These are phyloP conservation scores for Zelonia costaricensis DNA, from an alignment of 208 protist genomes.

Conservation along the genomic window DNA sequence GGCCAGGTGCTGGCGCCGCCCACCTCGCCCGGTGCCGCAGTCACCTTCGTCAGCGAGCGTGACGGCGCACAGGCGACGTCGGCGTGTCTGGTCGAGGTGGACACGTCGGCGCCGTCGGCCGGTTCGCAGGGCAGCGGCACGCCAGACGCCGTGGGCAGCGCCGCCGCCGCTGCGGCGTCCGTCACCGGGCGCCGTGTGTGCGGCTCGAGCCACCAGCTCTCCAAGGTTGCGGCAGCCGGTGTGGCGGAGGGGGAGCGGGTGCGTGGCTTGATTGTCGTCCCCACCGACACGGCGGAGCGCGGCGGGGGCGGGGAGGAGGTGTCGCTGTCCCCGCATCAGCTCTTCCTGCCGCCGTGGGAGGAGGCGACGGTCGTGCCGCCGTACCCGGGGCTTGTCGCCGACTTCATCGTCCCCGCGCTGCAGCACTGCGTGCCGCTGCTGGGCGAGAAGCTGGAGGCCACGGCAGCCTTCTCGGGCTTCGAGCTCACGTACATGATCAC, in stretches of 20 bases:
- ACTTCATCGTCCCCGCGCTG: slow-evolving; percentile 31
- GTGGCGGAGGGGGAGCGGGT: slow-evolving; percentile 17
- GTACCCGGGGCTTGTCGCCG: slow-evolving; percentile 22
- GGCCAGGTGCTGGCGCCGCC: slow-evolving; percentile 30
- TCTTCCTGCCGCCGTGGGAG: slow-evolving; percentile 20
- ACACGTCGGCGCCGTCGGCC: background rate
- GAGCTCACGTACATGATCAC: slow-evolving; percentile 35
- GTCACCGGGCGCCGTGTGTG: slow-evolving; percentile 7
- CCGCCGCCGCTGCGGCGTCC: background rate
- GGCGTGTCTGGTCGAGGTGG: slow-evolving; percentile 22
- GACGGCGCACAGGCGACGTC: slow-evolving; percentile 10
- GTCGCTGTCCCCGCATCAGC: slow-evolving; percentile 10
- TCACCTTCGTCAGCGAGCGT: slow-evolving; percentile 19
- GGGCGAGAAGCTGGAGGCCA: slow-evolving; percentile 13
- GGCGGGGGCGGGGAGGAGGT: slow-evolving; percentile 13
- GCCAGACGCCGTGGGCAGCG: too few species aligned
- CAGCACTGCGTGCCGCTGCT: slow-evolving; percentile 22
- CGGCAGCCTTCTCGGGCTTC: slow-evolving; percentile 7
- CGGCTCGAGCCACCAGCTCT: slow-evolving; percentile 15
- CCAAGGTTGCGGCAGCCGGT: slow-evolving; percentile 6
- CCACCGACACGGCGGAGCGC: slow-evolving; percentile 9
- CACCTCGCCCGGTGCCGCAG: slow-evolving; percentile 5
- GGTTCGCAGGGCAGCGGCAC: background rate
- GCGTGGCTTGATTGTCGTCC: slow-evolving; percentile 16
- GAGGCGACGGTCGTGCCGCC: slow-evolving; percentile 18